Evolutionary conservation across 139 green algal species (phyloP), one percentile per base, ranked within the genome.

Genomic region (Picochlorum sp.): DNA sequence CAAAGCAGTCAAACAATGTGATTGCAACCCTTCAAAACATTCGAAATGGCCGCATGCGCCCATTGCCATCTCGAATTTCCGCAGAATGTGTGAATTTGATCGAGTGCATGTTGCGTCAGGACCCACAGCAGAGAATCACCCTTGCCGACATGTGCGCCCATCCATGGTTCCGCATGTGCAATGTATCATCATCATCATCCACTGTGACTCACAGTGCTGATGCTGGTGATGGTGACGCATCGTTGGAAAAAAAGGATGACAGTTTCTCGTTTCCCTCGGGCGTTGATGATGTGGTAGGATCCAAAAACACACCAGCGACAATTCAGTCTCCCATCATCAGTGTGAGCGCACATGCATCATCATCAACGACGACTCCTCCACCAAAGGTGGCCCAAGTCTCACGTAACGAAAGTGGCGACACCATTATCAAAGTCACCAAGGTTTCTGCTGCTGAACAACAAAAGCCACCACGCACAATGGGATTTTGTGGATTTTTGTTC

Each of bases 11-110:
- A 13, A 51, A 69, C 10, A 73, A 78, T 62, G 66, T 78, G 50
- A 54, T 73, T 6, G 45, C 45, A 34, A 78, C 71, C n/a, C 62
- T 78, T 34, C 21, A 44, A 16, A 74, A 74, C 65, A 71, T 78
- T 6, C 8, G 23, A 10, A 10, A 24, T 10, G 47, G 70, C 20
- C 20, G 4, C 4, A 62, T 68, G 37, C 45, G 58, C 16, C 24
- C 37, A 23, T 18, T 77, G 6, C 62, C 62, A 13, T 15, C 11
- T 23, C 21, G 26, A 20, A 15, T 77, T 6, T 72, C 64, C 20
- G 24, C 49, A n/a, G 58, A 38, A 18, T 72, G 65, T 34, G 49
- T 24, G 6, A 23, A 57, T 57, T 45, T 77, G 24, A 52, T 77
- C 45, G 13, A 4, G 31, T 8, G 23, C 30, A 60, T 77, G 70